phyloP scores from a whole-genome alignment of 805 yeast species.

The Candida silvicultrix region DNA sequence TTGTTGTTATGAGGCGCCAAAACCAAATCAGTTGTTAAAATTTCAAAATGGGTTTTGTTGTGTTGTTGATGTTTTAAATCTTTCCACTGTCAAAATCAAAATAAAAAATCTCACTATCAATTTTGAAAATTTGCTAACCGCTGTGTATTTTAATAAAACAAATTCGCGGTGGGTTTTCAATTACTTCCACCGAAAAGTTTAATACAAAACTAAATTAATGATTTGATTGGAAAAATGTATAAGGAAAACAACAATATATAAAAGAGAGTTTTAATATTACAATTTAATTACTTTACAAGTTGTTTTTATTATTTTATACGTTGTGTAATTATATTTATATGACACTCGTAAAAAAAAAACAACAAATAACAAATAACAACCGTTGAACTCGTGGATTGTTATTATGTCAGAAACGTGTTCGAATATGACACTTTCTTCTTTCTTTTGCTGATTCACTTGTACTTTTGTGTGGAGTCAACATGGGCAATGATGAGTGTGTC shows the following conservation, averaged over 20 bases:
- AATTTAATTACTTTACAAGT: too few relatives aligned
- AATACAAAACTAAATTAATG: too few relatives aligned
- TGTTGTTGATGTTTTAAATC: background rate
- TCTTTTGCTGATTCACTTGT: background rate
- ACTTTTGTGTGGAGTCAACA: background rate
- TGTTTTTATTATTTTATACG: too few relatives aligned
- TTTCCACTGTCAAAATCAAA: background rate
- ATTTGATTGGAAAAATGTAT: too few relatives aligned
- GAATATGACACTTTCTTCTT: background rate
- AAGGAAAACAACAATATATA: too few relatives aligned
- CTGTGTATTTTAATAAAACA: too few relatives aligned
- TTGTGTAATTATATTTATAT: background rate
- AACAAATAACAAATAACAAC: too few relatives aligned
- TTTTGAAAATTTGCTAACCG: background rate
- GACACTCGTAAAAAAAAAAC: background rate
- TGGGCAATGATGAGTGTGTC: too few relatives aligned
- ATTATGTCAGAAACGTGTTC: background rate
- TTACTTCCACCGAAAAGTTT: too few relatives aligned
- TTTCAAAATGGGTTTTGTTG: too few relatives aligned
- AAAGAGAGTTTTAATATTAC: too few relatives aligned
- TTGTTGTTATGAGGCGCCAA: background rate
- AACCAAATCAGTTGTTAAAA: too few relatives aligned
- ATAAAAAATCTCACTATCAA: background rate
- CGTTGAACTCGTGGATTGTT: background rate
- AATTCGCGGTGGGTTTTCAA: background rate